Evolutionary conservation across 352 stramenopile genomes (phyloP).

Genomic region (Detonula confervacea): DNA sequence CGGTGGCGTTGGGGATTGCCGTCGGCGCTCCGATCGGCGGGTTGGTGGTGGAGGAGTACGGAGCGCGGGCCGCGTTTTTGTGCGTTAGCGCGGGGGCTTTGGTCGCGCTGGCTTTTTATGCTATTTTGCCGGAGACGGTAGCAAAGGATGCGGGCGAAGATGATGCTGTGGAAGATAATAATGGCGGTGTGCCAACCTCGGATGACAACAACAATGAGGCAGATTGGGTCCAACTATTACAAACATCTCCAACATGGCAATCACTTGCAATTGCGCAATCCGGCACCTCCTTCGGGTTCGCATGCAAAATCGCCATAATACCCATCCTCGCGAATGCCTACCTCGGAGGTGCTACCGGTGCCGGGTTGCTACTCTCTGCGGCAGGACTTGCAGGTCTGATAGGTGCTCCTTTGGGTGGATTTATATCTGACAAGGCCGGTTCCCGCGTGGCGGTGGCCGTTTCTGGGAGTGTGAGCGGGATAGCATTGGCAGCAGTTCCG

Average conservation of each 20-base stretch:
- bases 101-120: slow-evolving; percentile 59
- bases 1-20: slow-evolving; percentile 69
- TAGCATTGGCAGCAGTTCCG: slow-evolving; percentile 61
- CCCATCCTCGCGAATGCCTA: slow-evolving; percentile 64
- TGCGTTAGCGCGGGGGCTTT: slow-evolving; percentile 73
- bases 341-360: slow-evolving; percentile 64
- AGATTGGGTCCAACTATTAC: slow-evolving; percentile 52
- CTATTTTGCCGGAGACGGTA: slow-evolving; percentile 73
- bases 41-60: slow-evolving; percentile 69
- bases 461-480: slow-evolving; percentile 50
- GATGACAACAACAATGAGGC: slow-evolving; percentile 16
- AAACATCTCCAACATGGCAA: slow-evolving; percentile 57
- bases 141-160: background rate
- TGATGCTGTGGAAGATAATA: no score
- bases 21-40: slow-evolving; percentile 75
- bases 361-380: slow-evolving; percentile 69
- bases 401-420: slow-evolving; percentile 69
- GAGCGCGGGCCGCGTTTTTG: slow-evolving; percentile 66
- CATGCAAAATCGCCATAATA: slow-evolving; percentile 79
- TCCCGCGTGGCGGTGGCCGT: slow-evolving; percentile 46
- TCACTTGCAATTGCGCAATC: slow-evolving; percentile 65
- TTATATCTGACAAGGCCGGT: slow-evolving; percentile 58
- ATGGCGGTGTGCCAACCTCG: no score
- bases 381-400: slow-evolving; percentile 66
- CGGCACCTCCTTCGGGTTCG: slow-evolving; percentile 72